Conservation (phyloP, 768 basidiomycete species). For the Suillus subluteus region DNA sequence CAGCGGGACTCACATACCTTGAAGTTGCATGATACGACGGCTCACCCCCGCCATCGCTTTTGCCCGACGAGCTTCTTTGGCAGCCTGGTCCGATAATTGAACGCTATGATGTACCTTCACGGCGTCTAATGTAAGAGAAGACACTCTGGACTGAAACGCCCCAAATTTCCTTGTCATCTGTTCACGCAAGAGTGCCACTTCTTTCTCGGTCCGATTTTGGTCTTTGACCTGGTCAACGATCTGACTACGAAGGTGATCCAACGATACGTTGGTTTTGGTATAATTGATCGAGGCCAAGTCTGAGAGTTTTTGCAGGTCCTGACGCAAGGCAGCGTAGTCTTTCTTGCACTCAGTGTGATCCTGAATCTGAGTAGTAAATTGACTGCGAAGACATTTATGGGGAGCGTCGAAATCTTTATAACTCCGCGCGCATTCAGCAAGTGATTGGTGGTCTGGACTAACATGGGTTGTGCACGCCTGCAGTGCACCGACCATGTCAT, state of each 20-base stretch:
- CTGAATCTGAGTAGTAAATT: not conserved
- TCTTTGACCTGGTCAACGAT: slow-evolving; percentile 4
- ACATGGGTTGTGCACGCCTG: not conserved
- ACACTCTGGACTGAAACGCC: not conserved
- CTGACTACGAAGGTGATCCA: not conserved
- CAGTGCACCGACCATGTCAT: not conserved
- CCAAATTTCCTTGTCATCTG: not conserved
- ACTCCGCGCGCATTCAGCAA: not conserved
- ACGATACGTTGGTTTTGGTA: not conserved
- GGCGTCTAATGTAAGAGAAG: slow-evolving; percentile 1
- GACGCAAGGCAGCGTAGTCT: not conserved
- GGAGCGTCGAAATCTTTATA: not conserved
- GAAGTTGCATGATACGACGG: not conserved
- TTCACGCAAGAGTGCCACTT: slow-evolving; percentile 4
- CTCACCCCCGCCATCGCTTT: not conserved
- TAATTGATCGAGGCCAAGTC: not conserved
- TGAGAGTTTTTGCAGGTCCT: not conserved
- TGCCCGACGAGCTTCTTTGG: slow-evolving; percentile 2
- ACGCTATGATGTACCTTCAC: not conserved
- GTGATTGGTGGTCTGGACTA: not conserved
- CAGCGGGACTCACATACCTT: not conserved
- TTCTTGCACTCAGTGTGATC: not conserved
- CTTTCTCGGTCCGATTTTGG: slow-evolving; percentile 1
- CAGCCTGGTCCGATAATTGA: not conserved
- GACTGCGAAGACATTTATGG: not conserved